A percentile compares a stretch with the other conserved stretches of the same genome.
Evolutionary conservation across 352 stramenopile species (phyloP).

Genomic region (Pythium volutum): DNA sequence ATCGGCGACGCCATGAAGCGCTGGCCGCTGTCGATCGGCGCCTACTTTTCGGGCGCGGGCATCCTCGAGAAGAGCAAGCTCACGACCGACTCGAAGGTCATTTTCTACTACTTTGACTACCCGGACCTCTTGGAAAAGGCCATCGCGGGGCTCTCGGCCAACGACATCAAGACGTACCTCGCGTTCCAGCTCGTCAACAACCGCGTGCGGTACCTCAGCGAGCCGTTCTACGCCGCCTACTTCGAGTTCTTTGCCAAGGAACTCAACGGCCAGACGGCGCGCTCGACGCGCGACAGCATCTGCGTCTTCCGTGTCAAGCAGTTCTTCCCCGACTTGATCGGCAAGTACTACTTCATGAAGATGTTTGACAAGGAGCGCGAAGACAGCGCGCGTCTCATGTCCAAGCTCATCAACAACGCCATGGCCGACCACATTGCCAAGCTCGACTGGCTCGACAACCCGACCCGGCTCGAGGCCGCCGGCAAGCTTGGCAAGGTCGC

Average conservation of each 20-base stretch:
- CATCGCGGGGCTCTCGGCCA: constrained; percentile 28
- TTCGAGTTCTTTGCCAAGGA: constrained; percentile 87
- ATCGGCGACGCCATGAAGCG: constrained; percentile 49
- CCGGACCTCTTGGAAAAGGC: constrained; percentile 47
- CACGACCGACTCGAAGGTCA: constrained; percentile 38
- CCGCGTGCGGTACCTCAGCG: constrained; percentile 37
- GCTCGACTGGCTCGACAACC: constrained; percentile 89
- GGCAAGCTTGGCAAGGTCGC: constrained; percentile 76
- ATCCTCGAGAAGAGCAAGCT: constrained; percentile 37
- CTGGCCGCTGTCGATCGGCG: constrained; percentile 54
- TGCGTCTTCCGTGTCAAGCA: constrained; percentile 21
- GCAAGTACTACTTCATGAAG: constrained; percentile 86
- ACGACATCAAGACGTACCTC: constrained; percentile 56
- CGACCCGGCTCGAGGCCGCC: constrained; percentile 72
- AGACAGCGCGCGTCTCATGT: constrained; percentile 69
- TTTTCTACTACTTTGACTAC: constrained; percentile 50
- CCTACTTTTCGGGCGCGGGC: constrained; percentile 40
- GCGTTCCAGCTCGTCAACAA: constrained; percentile 49
- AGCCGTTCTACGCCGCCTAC: constrained; percentile 74
- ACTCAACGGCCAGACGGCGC: constrained; percentile 64
- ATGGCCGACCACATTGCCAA: constrained; percentile 83
- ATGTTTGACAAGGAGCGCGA: constrained; percentile 82
- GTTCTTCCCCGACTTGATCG: constrained; percentile 53
- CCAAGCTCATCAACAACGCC: constrained; percentile 79
- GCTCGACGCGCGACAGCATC: constrained; percentile 56